These are phyloP conservation scores for Oryza meyeriana DNA, from an alignment of 176 grass and related monocot species.

Conservation along the genomic window DNA sequence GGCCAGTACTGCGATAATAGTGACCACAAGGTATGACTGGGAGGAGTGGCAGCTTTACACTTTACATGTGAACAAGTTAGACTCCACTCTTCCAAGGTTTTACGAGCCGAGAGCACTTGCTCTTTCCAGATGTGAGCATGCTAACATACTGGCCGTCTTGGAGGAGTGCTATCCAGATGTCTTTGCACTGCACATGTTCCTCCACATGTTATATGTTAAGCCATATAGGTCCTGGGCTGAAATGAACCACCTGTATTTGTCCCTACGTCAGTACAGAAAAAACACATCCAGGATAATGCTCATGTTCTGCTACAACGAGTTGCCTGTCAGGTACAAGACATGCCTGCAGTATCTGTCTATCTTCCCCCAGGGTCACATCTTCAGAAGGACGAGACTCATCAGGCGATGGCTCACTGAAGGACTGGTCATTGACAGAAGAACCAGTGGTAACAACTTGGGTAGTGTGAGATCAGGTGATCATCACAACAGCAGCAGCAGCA, in stretches of 20 bases:
- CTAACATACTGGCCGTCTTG: background rate
- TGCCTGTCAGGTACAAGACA: background rate
- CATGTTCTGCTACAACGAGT: background rate
- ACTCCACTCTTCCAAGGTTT: too few relatives aligned
- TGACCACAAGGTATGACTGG: too few relatives aligned
- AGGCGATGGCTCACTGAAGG: slow-evolving; percentile 21
- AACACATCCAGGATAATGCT: background rate
- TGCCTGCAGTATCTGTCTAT: slow-evolving; percentile 23
- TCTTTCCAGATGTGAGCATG: too few relatives aligned
- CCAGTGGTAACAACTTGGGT: background rate
- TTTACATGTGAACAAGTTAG: too few relatives aligned
- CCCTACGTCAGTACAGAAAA: background rate
- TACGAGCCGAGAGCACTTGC: too few relatives aligned
- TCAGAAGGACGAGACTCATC: background rate
- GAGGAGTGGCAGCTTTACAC: too few relatives aligned
- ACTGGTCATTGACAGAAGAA: background rate
- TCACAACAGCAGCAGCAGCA: background rate
- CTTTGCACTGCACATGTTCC: background rate
- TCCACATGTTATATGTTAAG: background rate
- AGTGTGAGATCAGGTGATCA: too few relatives aligned
- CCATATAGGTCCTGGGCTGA: rapidly evolving
- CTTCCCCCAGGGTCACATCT: background rate
- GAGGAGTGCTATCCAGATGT: background rate
- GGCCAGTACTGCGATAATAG: too few relatives aligned
- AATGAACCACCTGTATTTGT: rapidly evolving